Evolutionary conservation across 2,329 filamentous ascomycete species (phyloP), one percentile per base, ranked within the genome.

Genomic region (Fusarium lyarnte): DNA sequence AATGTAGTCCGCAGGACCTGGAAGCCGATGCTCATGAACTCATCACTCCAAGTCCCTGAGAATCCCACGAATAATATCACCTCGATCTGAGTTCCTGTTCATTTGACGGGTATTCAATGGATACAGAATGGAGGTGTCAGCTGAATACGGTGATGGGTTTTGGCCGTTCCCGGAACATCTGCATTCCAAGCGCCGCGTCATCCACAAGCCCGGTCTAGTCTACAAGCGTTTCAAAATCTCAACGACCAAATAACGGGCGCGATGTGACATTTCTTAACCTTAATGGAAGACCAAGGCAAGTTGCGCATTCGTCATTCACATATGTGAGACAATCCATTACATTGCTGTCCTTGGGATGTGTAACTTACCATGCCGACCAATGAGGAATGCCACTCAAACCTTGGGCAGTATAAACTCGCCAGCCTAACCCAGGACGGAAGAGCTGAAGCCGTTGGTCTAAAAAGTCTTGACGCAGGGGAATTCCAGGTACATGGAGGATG

Each of bases 351-450:
- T 52, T 17, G 17, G 23, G 10, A 25, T 27, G 11, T 36, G 54
- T 11, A 39, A 13, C 23, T 35, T 13, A 53, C 35, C 10, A 27
- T 33, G 4, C 9, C 36, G 17, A 11, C 39, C n/a, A 38, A 47
- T 9, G 1, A 70, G 69, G 70, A 73, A 73, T 66, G 70, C 7
- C 17, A 54, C 6, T 11, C 9, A 55, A 73, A 70, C 65, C 16
- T 63, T 67, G 33, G 33, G 5, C 3, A 11, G 2, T 12, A 51
- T 27, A 36, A 46, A 17, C 17, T 54, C 14, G 12, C 23, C 4
- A 5, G 9, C 14, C 33, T 58, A 17, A 9, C 65, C 25, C 17
- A 41, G 63, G 25, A 21, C 62, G 61, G 66, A 3, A 35, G 29
- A 13, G 8, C 47, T 23, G 21, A 25, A 41, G 43, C 55, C 68